Base-by-base conservation (phyloP, 176 grass and related monocot genomes). In the Elymus sibiricus region DNA sequence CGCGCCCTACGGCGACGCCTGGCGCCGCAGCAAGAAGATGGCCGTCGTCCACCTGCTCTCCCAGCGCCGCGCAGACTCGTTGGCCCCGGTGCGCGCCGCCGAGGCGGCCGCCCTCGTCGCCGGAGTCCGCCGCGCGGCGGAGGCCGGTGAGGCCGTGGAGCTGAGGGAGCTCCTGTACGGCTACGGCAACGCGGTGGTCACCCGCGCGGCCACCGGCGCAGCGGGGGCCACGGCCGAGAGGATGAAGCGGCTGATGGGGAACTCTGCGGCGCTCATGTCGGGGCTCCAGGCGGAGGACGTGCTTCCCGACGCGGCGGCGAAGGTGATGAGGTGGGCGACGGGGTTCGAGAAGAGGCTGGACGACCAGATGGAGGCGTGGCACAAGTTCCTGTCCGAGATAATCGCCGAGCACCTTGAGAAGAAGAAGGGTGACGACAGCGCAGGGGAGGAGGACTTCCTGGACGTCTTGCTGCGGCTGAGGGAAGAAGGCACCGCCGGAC, bases 1-100 rank as follows among this genome's bases (percentile, higher is more conserved):
- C 80, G 70, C 79, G 60, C 71, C 83, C 11, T 84, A 84, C 26
- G 79, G 90, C 5, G 84, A 89, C 12, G 29, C 5, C 22, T 92
- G 90, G 87, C 87, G 74, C 75, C 90, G 83, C 60, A 43, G 73
- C 25, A 86, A 86, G 66, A 89, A 89, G 83, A 27, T 87, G 8
- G 64, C 79, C 70, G 73, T 80, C 8, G 65, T 83, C 29, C 90
- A 89, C 66, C 83, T 92, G 42, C 87, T 92, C 51, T 60, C 73
- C 46, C 74, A 38, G 16, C 84, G 70, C n/a, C 79, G 79, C 55
- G 79, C 86, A 12, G 64, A 73, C 34, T 61, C 73, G 42, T 81
- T 89, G 65, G 38, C 47, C 26, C 60, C 63, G 12, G 62, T 66
- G 22, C 86, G 82, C 26, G 32, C 82, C 15, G 47, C 84, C 35